Base-by-base conservation (phyloP, 2,329 filamentous ascomycete genomes). In the Claviceps pazoutovae region DNA sequence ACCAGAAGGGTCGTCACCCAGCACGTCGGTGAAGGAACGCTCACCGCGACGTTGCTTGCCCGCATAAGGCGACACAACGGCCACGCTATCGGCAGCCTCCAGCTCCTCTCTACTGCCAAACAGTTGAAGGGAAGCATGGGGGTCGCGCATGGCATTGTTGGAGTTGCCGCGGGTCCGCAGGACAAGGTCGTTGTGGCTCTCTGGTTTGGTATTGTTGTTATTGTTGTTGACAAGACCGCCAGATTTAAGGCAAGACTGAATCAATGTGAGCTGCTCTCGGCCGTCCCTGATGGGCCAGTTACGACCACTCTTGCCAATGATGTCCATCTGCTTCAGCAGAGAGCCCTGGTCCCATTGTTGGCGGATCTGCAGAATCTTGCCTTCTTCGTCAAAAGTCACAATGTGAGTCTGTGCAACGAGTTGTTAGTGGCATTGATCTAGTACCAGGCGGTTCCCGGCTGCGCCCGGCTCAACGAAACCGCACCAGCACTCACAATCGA, bases 251-350 rank as follows among this genome's bases (percentile, higher is more conserved):
- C 75, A 83, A 48, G 72, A 74, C 56, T 78, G 74, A 60, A 95
- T 87, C 61, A 95, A 72, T 61, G 81, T 83, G 59, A 84, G 76
- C 71, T 97, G 90, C 51, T 95, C 89, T 61, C 80, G 80, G 64
- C 84, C 86, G 64, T 95, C 89, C 59, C 82, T 81, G 64, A 98
- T 94, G 51, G 93, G 93, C 93, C 93, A 98, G 70, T 93, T 95
- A 66, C 85, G 86, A 52, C 87, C 88, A 51, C 85, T 84, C 64
- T 83, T 84, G 61, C 93, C 91, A 67, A 98, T 97, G 52, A 96
- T 83, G 56, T 96, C 90, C 57, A 96, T 78, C 67, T 95, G 85
- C 72, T 93, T 97, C 58, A 98, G 79, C 42, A 98, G 79, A 51
- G 88, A 85, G 55, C 83, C 90, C 68, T 98, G 93, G 66, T 98